phyloP scores from a whole-genome alignment of 257 asterid genomes.

The Solanum virginianum region DNA sequence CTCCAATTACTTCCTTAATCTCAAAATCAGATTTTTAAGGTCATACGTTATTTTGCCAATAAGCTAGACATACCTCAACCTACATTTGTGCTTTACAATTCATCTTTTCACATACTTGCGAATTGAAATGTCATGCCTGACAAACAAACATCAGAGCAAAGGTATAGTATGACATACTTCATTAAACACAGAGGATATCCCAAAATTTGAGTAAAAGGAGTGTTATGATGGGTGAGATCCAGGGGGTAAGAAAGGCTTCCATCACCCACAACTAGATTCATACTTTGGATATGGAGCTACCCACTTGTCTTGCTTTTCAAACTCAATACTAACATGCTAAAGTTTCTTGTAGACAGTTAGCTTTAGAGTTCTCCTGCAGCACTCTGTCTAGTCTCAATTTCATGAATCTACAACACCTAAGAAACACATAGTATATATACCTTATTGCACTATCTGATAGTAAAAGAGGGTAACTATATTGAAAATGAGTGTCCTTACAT shows the following conservation, averaged over 20 bases:
- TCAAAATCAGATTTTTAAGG: background rate
- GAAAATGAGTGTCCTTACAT: constrained; percentile 27
- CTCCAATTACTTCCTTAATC: background rate
- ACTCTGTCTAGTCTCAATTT: constrained; percentile 78
- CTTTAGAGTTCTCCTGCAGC: constrained; percentile 61
- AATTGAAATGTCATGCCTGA: background rate
- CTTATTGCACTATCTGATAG: background rate
- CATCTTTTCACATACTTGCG: background rate
- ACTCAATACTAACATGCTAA: constrained; percentile 55
- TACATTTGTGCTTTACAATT: background rate
- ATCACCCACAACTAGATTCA: constrained; percentile 47
- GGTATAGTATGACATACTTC: background rate
- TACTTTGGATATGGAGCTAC: constrained; percentile 83
- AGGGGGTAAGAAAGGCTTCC: constrained; percentile 65
- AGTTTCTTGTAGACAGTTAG: constrained; percentile 63
- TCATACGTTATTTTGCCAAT: background rate
- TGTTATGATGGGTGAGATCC: constrained; percentile 16
- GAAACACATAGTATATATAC: background rate
- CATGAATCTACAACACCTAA: constrained; percentile 43
- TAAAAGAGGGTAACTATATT: background rate
- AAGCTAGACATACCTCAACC: background rate
- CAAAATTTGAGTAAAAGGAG: background rate
- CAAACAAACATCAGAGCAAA: background rate
- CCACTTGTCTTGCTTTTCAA: constrained; percentile 74
- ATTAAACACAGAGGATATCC: constrained; percentile 5